Evolutionary conservation across 1,139 yeast species (phyloP).

Genomic region (Arxiozyma slooffiae): DNA sequence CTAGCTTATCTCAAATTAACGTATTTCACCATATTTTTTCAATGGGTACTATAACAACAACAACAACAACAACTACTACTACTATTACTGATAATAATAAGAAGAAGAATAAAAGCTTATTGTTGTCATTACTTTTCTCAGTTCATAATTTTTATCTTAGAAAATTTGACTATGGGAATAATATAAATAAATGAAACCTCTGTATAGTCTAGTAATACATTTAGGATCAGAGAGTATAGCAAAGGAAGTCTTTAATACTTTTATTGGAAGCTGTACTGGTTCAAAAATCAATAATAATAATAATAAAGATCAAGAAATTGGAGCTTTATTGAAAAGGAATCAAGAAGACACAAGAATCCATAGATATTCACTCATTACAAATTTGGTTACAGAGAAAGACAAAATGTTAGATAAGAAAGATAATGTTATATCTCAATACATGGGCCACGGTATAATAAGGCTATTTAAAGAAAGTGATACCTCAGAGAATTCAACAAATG

Average conservation of each 20-base stretch:
- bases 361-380: conserved; percentile 1
- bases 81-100: too few species aligned
- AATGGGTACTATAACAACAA: background rate
- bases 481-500: conserved; percentile 9
- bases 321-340: background rate
- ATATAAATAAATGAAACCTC: conserved; percentile 7
- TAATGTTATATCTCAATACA: conserved; percentile 30
- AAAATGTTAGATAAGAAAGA: conserved; percentile 11
- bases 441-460: conserved; percentile 67
- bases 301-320: conserved; percentile 2
- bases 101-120: background rate
- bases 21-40: too few species aligned
- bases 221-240: conserved; percentile 8
- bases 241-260: conserved; percentile 8
- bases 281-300: conserved; percentile 2
- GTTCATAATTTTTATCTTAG: background rate
- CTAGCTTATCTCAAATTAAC: too few species aligned
- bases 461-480: conserved; percentile 43
- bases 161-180: background rate
- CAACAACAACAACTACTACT: background rate
- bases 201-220: conserved; percentile 13
- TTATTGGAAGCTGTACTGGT: conserved; percentile 3
- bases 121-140: too few species aligned
- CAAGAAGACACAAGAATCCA: background rate
- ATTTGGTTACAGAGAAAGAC: background rate